These are phyloP conservation scores for Tricladium varicosporioides DNA, from an alignment of 2,329 filamentous ascomycete genomes.

Conservation along the genomic window DNA sequence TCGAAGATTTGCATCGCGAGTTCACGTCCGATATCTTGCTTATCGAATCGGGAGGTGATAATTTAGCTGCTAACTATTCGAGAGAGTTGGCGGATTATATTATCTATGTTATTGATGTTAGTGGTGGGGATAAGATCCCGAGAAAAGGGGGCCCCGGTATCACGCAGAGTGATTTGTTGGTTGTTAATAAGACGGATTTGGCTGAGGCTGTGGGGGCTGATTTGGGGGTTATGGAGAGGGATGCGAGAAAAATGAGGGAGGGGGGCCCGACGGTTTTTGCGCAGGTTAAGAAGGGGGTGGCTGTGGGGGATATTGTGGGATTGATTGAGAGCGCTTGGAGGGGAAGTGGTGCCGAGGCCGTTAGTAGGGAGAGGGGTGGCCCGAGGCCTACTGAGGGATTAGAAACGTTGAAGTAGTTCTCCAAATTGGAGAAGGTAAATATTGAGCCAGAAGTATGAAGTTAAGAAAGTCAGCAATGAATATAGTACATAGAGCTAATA, in stretches of 20 bases:
- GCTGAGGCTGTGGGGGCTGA: slow-evolving; percentile 90
- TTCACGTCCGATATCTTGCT: slow-evolving; percentile 83
- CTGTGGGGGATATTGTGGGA: slow-evolving; percentile 81
- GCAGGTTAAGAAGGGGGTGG: slow-evolving; percentile 90
- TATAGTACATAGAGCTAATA: no score
- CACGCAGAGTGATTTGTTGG: slow-evolving; percentile 88
- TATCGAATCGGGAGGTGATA: slow-evolving; percentile 95
- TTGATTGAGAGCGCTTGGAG: slow-evolving; percentile 91
- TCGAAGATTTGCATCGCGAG: slow-evolving; percentile 81
- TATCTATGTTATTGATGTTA: slow-evolving; percentile 97
- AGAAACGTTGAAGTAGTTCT: slow-evolving; percentile 40
- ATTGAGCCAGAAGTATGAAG: no score
- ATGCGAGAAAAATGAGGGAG: slow-evolving; percentile 91
- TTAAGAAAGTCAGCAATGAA: no score
- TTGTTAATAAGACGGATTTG: slow-evolving; percentile 97
- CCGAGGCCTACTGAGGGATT: slow-evolving; percentile 56
- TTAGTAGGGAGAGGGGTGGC: slow-evolving; percentile 52
- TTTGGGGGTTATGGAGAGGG: slow-evolving; percentile 88
- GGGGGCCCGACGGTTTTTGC: slow-evolving; percentile 94
- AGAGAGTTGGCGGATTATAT: slow-evolving; percentile 96
- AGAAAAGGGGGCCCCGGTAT: slow-evolving; percentile 95
- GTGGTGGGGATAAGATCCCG: slow-evolving; percentile 93
- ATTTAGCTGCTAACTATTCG: slow-evolving; percentile 94
- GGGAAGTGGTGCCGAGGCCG: slow-evolving; percentile 74
- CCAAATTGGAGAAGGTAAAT: no score